A percentile compares a stretch with the other conserved stretches of the same genome.
Evolutionary conservation across 1,284 basidiomycete species (phyloP).

Genomic region (Grifola frondosa): DNA sequence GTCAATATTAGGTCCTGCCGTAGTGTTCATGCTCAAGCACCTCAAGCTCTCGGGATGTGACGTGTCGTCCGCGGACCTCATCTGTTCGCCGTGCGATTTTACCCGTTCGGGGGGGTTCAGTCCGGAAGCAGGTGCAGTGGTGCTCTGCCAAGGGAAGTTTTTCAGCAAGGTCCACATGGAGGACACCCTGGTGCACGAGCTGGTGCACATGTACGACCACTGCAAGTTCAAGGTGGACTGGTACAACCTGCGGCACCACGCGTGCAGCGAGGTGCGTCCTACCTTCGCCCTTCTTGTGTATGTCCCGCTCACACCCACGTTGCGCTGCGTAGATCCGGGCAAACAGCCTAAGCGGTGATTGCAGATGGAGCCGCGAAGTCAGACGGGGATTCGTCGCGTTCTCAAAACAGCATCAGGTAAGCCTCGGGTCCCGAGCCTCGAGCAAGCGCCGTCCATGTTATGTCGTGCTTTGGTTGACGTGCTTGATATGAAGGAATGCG

Average conservation of each 20-base stretch:
- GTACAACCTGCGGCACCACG: slow-evolving; percentile 88
- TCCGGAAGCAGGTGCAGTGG: slow-evolving; percentile 71
- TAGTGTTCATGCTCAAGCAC: slow-evolving; percentile 89
- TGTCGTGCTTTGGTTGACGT: too few relatives aligned
- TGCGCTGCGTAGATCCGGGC: slow-evolving; percentile 76
- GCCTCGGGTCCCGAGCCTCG: slow-evolving; percentile 20
- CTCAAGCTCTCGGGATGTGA: slow-evolving; percentile 71
- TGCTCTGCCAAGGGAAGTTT: slow-evolving; percentile 84
- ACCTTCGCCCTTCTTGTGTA: slow-evolving; percentile 1
- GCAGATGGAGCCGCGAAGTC: slow-evolving; percentile 80
- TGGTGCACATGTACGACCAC: slow-evolving; percentile 96
- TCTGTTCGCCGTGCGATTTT: slow-evolving; percentile 80
- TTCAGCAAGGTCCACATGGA: slow-evolving; percentile 87
- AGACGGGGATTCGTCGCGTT: slow-evolving; percentile 76
- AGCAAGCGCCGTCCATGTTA: too few relatives aligned
- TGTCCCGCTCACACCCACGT: slow-evolving; percentile 2
- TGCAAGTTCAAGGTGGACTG: slow-evolving; percentile 94
- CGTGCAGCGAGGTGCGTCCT: slow-evolving; percentile 87
- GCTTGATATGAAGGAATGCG: slow-evolving; percentile 64
- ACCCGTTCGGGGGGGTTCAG: slow-evolving; percentile 82
- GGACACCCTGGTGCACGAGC: slow-evolving; percentile 90
- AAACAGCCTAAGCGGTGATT: slow-evolving; percentile 92
- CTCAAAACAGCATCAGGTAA: slow-evolving; percentile 91
- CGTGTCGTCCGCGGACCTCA: slow-evolving; percentile 67
- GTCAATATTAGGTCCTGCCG: slow-evolving; percentile 64